Evolutionary conservation across 345 rosid species (phyloP).

Genomic region (Citrus trifoliata): DNA sequence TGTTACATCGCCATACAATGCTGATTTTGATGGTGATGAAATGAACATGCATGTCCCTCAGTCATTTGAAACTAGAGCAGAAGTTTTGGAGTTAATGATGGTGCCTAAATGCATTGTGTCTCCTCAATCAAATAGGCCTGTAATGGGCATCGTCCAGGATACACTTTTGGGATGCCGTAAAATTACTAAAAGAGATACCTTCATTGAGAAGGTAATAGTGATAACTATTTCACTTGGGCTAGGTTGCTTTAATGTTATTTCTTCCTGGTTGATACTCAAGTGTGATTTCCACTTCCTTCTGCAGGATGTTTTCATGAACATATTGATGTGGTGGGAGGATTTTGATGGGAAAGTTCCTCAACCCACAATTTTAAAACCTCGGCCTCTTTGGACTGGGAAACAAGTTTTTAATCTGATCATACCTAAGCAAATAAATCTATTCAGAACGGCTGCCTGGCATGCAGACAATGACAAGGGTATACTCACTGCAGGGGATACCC

Average conservation of each 20-base stretch:
- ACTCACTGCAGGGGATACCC: constrained; percentile 90
- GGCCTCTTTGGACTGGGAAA: constrained; percentile 99
- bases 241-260: background rate
- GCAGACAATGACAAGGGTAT: constrained; percentile 71
- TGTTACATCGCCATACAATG: constrained; percentile 97
- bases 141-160: constrained; percentile 99
- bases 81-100: constrained; percentile 97
- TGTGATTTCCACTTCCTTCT: background rate
- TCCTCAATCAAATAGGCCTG: constrained; percentile 96
- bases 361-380: constrained; percentile 89
- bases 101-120: constrained; percentile 98
- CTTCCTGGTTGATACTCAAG: background rate
- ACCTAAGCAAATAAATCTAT: constrained; percentile 93
- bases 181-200: constrained; percentile 96
- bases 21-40: constrained; percentile 99
- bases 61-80: constrained; percentile 95
- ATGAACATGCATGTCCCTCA: constrained; percentile 99
- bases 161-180: constrained; percentile 95
- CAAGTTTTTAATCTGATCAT: constrained; percentile 97
- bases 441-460: constrained; percentile 92
- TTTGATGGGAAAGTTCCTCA: constrained; percentile 98
- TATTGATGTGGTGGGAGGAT: constrained; percentile 99
- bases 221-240: background rate
- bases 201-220: constrained; percentile 81
- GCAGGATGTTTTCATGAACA: constrained; percentile 98